Percentiles rank a stretch among this genome's conserved stretches.
phyloP scores from a whole-genome alignment of 225 moss, liverwort and hornwort species.

The Asterella californica region DNA sequence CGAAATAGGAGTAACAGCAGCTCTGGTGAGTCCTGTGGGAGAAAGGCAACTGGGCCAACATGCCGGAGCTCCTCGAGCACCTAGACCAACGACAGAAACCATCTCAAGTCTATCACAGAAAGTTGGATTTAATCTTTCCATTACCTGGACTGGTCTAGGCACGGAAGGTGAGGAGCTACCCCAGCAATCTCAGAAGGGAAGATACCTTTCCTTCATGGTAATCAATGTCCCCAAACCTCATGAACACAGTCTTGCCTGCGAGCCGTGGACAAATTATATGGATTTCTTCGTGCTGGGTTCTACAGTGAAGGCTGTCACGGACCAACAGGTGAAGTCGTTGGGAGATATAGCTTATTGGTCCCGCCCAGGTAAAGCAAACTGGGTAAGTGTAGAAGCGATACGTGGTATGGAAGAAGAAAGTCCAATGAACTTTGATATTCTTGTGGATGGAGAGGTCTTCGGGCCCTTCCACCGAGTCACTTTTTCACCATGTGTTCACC shows the following conservation, averaged over 20 bases:
- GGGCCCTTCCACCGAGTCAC: conserved; percentile 33
- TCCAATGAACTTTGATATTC: conserved; percentile 19
- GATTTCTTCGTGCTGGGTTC: conserved; percentile 29
- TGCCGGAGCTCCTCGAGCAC: conserved; percentile 8
- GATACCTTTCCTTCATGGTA: conserved; percentile 21
- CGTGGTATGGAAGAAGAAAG: conserved; percentile 6
- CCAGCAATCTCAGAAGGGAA: conserved; percentile 8
- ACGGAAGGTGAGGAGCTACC: conserved; percentile 8
- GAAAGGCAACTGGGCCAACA: conserved; percentile 25
- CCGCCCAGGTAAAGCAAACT: conserved; percentile 14
- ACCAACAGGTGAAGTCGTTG: conserved; percentile 17
- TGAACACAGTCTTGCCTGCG: conserved; percentile 28
- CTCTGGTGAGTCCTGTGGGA: conserved; percentile 21
- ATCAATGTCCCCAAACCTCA: conserved; percentile 33
- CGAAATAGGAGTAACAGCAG: conserved; percentile 31
- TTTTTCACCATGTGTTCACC: conserved; percentile 27
- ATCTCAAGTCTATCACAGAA: conserved; percentile 12
- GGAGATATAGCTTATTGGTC: conserved; percentile 24
- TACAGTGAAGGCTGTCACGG: not conserved
- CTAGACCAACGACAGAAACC: conserved; percentile 12
- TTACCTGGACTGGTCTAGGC: conserved; percentile 16
- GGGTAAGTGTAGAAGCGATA: conserved; percentile 20
- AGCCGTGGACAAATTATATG: conserved; percentile 20
- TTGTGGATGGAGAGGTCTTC: conserved; percentile 36
- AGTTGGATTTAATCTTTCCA: conserved; percentile 14